Conservation (phyloP, 169 alveolate genomes). For the Plasmodium inui region DNA sequence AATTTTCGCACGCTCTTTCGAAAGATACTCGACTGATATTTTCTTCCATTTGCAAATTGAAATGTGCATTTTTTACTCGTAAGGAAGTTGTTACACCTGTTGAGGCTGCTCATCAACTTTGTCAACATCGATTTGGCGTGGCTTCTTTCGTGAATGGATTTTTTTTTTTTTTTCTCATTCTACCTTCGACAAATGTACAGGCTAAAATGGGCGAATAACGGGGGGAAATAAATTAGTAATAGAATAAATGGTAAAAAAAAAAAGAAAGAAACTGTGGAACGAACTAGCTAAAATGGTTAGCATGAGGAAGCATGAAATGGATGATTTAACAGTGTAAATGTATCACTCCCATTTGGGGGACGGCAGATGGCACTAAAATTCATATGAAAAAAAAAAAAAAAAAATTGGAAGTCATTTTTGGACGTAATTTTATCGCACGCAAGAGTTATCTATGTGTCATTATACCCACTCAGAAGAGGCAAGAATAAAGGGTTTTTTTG, state of each 20-base stretch:
- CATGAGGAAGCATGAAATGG: not conserved
- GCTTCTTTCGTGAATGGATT: not conserved
- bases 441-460: not conserved
- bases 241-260: not conserved
- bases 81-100: not conserved
- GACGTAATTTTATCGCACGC: not conserved
- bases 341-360: not conserved
- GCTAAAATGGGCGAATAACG: not conserved
- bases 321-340: not conserved
- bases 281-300: not conserved
- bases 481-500: not conserved
- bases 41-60: constrained; percentile 11
- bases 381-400: not conserved
- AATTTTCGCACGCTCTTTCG: constrained; percentile 50
- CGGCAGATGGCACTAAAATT: not conserved
- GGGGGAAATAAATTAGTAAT: not conserved
- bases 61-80: not conserved
- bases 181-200: not conserved
- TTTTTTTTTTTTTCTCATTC: not conserved
- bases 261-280: not conserved
- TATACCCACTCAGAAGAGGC: not conserved
- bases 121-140: constrained; percentile 19
- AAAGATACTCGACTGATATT: constrained; percentile 30
- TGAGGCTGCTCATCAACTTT: constrained; percentile 1
- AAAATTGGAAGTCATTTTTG: not conserved